Evolutionary conservation across 306 rosid genomes (phyloP).

Genomic region (Corylus heterophylla): DNA sequence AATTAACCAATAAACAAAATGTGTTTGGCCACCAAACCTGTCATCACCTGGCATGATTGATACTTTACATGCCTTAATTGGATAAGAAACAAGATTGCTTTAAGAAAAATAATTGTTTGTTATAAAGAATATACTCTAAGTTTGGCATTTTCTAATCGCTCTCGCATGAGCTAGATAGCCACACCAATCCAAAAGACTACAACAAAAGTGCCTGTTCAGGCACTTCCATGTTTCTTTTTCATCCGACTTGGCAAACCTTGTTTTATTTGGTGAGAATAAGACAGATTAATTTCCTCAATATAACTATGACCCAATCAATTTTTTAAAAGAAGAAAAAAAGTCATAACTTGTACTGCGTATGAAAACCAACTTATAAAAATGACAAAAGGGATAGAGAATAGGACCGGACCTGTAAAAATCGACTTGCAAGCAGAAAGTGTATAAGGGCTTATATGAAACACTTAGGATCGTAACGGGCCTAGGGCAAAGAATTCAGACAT

Average conservation of each 20-base stretch:
- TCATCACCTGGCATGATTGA: background rate
- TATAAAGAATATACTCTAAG: background rate
- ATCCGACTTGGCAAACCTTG: background rate
- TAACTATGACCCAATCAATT: too few species aligned
- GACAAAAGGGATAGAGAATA: too few species aligned
- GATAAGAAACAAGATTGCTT: background rate
- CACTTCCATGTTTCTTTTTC: conserved; percentile 2
- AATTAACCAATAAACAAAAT: too few species aligned
- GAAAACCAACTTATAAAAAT: too few species aligned
- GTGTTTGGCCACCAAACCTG: too few species aligned
- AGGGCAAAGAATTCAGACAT: too few species aligned
- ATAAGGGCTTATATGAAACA: too few species aligned
- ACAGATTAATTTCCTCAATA: background rate
- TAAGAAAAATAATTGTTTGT: background rate
- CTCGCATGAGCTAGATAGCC: background rate
- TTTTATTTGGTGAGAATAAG: background rate
- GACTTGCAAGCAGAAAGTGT: too few species aligned
- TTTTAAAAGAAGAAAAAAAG: too few species aligned
- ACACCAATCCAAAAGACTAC: background rate
- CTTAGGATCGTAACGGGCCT: too few species aligned
- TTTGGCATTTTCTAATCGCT: background rate
- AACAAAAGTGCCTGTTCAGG: background rate
- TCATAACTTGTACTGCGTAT: too few species aligned
- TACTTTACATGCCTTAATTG: background rate
- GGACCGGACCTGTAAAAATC: too few species aligned